Base-by-base conservation (phyloP, 192 early-diverging fungal genomes). In the Backusella tuberculispora region DNA sequence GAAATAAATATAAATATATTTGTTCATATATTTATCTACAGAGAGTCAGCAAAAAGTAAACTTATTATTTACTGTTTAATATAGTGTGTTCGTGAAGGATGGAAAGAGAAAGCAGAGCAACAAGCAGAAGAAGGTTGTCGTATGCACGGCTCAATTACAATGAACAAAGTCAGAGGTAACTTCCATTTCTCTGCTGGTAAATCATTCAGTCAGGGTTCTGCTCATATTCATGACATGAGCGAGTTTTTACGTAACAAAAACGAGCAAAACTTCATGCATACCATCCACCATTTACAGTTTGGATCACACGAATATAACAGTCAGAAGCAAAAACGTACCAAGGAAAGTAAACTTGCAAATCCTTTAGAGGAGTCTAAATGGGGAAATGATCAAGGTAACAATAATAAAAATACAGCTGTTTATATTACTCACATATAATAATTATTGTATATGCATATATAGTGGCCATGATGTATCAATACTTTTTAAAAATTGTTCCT, bases 111-210 rank as follows among this genome's bases (percentile, higher is more conserved):
- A 66, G 79, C 95, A 69, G 83, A 84, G 42, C 85, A 80, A 69
- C 95, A 95, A 80, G 85, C 84, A 13, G 86, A 92, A 67, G 96
- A 98, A 80, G 97, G 96, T 19, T 98, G 97, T 80, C 87, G 91
- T 72, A 82, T 97, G 66, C 86, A 85, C 26, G 97, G 97, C 9
- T 81, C 83, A 71, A 75, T 97, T 43, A 82, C 87, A 48, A 92
- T 98, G 41, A 97, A 95, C 80, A 95, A 96, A 82, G 93, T 97
- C 6, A 85, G 93, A 15, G 97, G 97, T 50, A 97, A 96, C 74
- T 90, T 97, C 72, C 97, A 97, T 82, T 90, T 97, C 76, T 91
- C 95, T 14, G 93, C 96, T 17, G 96, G 97, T 41, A 87, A 89
- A 71, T 88, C 88, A n/a, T 93, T 93, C 79, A 85, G 90, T 64